phyloP scores from a whole-genome alignment of 2,329 filamentous ascomycete genomes.

The Gliomastix tumulicola region DNA sequence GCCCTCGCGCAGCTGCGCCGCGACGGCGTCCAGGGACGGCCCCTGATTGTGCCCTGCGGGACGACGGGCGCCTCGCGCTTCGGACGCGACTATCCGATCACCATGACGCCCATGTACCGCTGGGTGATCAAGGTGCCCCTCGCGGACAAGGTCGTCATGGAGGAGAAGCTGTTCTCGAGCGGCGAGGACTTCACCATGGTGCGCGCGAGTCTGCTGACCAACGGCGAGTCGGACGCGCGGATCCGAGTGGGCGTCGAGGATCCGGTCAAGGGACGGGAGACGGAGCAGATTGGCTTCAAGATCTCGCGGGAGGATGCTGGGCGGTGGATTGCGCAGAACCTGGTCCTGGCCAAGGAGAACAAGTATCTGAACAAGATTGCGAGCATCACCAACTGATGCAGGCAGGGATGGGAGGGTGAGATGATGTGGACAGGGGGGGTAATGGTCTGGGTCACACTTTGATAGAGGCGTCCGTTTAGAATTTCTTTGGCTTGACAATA shows the following conservation, averaged over 20 bases:
- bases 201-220: conserved; percentile 26
- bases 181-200: conserved; percentile 28
- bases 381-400: conserved; percentile 25
- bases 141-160: conserved; percentile 40
- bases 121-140: conserved; percentile 32
- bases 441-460: too few relatives aligned
- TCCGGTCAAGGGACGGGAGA: conserved; percentile 18
- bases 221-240: conserved; percentile 14
- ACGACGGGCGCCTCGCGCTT: conserved; percentile 30
- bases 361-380: conserved; percentile 26
- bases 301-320: conserved; percentile 41
- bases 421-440: too few relatives aligned
- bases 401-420: too few relatives aligned
- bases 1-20: conserved; percentile 23
- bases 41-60: conserved; percentile 25
- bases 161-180: conserved; percentile 18
- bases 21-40: conserved; percentile 16
- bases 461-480: too few relatives aligned
- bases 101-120: conserved; percentile 34
- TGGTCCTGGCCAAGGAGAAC: conserved; percentile 15
- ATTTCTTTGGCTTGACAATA: too few relatives aligned
- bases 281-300: conserved; percentile 33
- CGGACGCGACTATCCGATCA: conserved; percentile 33
- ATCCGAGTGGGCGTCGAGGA: conserved; percentile 34
- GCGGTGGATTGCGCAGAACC: conserved; percentile 35